Evolutionary conservation across 208 protist genomes (phyloP), one percentile per base, ranked within the genome.

Genomic region (Acanthamoeba divionensis): DNA sequence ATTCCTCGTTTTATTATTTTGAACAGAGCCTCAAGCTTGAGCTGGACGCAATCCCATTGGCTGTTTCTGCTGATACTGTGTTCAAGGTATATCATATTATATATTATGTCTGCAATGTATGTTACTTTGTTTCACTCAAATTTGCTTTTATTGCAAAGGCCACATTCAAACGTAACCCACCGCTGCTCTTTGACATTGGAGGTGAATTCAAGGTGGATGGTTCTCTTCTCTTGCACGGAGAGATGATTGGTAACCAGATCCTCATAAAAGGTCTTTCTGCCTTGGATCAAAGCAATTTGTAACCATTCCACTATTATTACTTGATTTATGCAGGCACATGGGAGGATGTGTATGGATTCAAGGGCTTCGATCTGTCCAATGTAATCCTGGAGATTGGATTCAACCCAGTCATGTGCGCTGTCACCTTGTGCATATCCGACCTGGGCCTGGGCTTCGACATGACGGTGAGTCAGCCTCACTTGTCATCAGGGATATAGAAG

Each of bases 361-460:
- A 83, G 38, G 45, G 45, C 21, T 83, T 83, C 24, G 48, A 83
- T 24, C 21, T 83, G 2, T 83, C 73, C 12, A 52, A 83, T 29
- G 48, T 83, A 26, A 52, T 33, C 29, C 73, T 83, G 18, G 73
- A 83, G 73, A 54, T 83, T 21, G 73, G 48, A 7, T 60, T 83
- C 66, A 26, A 77, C 66, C 66, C 66, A 3, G 31, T 24, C 2
- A 15, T 77, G 66, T 77, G 66, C 66, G 66, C 33, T 26, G 24
- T 77, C 66, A 45, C 47, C 15, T 36, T 36, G 44, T 77, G 66
- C 66, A 15, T 77, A 36, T 41, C 66, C 66, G 66, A 77, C 33
- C 66, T 77, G 44, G 66, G 66, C 66, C 2, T 77, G 18, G 66
- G 66, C 66, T 77, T 77, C 66, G 54, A 77, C 66, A 7, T 77